A percentile compares a stretch with the other conserved stretches of the same genome.
Evolutionary conservation across 192 early-diverging fungal species (phyloP).

Genomic region (Coemansia sp.): DNA sequence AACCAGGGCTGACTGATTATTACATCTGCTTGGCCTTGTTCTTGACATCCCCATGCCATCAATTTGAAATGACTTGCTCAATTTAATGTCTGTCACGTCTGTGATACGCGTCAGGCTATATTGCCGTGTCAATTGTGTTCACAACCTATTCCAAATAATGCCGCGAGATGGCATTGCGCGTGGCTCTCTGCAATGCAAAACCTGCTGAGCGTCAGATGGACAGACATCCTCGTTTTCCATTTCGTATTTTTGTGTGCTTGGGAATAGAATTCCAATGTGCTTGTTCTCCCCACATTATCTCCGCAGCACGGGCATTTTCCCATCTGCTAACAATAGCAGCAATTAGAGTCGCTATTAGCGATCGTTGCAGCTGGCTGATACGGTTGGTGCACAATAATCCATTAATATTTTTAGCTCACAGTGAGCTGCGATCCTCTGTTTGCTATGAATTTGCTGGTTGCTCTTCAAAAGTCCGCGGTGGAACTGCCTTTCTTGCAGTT

Average conservation of each 20-base stretch:
- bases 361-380: background rate
- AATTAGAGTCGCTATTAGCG: background rate
- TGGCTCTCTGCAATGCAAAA: background rate
- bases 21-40: too few species aligned
- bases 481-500: background rate
- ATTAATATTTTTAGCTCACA: too few species aligned
- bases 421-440: background rate
- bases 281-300: background rate
- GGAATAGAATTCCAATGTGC: too few species aligned
- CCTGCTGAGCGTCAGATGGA: slow-evolving; percentile 15
- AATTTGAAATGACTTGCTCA: too few species aligned
- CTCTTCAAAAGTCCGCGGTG: background rate
- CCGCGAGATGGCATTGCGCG: too few species aligned
- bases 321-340: slow-evolving; percentile 1
- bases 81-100: too few species aligned
- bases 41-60: too few species aligned
- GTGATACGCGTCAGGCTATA: too few species aligned
- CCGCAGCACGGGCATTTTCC: background rate
- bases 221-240: background rate
- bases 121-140: too few species aligned
- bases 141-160: too few species aligned
- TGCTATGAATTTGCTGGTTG: background rate
- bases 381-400: too few species aligned
- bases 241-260: background rate
- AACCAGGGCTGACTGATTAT: too few species aligned